A percentile compares a stretch with the other conserved stretches of the same genome.
Evolutionary conservation across 352 stramenopile species (phyloP).

Genomic region (Phytophthora ohioensis): DNA sequence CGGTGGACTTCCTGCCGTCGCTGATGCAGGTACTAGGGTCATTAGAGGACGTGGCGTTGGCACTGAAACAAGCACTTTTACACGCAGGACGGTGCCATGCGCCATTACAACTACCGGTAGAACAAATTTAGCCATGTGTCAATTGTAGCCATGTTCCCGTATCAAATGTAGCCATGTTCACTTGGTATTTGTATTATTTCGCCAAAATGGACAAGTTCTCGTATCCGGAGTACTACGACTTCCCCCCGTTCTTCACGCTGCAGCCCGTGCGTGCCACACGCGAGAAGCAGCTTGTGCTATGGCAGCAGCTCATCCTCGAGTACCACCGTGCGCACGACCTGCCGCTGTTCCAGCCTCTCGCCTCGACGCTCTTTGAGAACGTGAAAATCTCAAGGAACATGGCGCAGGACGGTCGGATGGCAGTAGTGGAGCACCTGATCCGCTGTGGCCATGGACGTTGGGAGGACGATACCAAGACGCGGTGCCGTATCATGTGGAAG

Average conservation of each 20-base stretch:
- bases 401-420: slow-evolving; percentile 65
- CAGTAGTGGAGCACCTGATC: slow-evolving; percentile 82
- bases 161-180: slow-evolving; percentile 2
- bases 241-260: slow-evolving; percentile 89
- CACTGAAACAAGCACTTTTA: slow-evolving; percentile 18
- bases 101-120: not conserved
- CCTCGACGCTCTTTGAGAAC: slow-evolving; percentile 83
- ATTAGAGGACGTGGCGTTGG: slow-evolving; percentile 16
- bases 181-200: slow-evolving; percentile 12
- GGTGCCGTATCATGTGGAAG: slow-evolving; percentile 90
- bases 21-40: slow-evolving; percentile 16
- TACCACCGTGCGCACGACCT: slow-evolving; percentile 81
- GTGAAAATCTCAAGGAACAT: slow-evolving; percentile 88
- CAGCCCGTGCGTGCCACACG: slow-evolving; percentile 84
- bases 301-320: slow-evolving; percentile 88
- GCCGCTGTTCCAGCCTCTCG: slow-evolving; percentile 74
- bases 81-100: slow-evolving; percentile 9
- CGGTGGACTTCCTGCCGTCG: slow-evolving; percentile 26
- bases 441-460: slow-evolving; percentile 78
- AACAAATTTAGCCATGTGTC: no score
- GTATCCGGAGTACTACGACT: slow-evolving; percentile 90
- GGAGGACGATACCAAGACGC: slow-evolving; percentile 84
- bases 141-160: not conserved
- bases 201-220: slow-evolving; percentile 72
- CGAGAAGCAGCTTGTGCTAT: slow-evolving; percentile 89